Conservation (phyloP, 2,329 filamentous ascomycete species). For the Leptosphaerulina australis region DNA sequence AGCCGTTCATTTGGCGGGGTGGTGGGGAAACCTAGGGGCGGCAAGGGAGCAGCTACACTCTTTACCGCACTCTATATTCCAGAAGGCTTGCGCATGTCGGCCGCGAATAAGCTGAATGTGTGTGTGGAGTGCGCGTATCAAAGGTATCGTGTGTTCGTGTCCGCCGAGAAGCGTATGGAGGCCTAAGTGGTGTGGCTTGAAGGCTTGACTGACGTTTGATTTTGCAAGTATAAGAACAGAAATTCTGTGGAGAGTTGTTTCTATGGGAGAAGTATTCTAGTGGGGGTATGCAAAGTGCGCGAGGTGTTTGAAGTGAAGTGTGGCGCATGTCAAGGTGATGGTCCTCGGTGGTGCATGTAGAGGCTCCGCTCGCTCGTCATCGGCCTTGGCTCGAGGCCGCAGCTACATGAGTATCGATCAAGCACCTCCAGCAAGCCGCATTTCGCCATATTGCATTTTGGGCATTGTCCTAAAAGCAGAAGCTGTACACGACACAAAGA, state of each 20-base stretch:
- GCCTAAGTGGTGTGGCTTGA: constrained; percentile 6
- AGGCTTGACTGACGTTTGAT: not conserved
- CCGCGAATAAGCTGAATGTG: constrained; percentile 3
- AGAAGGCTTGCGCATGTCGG: constrained; percentile 35
- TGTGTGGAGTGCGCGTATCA: constrained; percentile 16
- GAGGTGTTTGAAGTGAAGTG: constrained; percentile 1
- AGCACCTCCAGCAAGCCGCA: not conserved
- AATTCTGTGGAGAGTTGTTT: not conserved
- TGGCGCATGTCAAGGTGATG: constrained; percentile 8
- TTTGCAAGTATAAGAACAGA: not conserved
- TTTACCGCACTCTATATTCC: constrained; percentile 39
- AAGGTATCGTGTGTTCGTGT: constrained; percentile 18
- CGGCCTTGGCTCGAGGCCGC: constrained; percentile 1
- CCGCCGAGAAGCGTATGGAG: constrained; percentile 9
- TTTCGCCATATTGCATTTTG: not conserved
- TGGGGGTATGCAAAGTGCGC: not conserved
- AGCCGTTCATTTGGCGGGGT: constrained; percentile 41
- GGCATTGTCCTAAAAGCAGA: not conserved
- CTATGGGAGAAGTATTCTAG: not conserved
- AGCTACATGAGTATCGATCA: constrained; percentile 6
- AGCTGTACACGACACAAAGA: not conserved
- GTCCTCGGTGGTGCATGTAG: constrained; percentile 5
- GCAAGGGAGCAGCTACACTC: constrained; percentile 49
- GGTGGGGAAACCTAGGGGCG: constrained; percentile 34
- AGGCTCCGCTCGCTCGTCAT: constrained; percentile 4